Evolutionary conservation across 2,329 filamentous ascomycete species (phyloP).

Genomic region (Trichophyton equinum): DNA sequence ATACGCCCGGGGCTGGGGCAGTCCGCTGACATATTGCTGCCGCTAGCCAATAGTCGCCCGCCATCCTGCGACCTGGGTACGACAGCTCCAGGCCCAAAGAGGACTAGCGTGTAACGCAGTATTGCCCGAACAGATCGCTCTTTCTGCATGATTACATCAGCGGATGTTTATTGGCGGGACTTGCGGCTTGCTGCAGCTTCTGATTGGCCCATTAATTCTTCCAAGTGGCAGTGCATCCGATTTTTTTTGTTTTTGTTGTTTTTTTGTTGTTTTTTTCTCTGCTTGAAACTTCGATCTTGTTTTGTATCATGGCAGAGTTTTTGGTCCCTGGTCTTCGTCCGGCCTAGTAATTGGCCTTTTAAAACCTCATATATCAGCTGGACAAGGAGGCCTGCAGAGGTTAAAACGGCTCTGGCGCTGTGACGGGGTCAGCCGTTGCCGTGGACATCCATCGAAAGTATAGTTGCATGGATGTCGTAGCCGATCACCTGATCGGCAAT

Average conservation of each 20-base stretch:
- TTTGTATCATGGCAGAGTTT: not conserved
- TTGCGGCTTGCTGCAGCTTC: not conserved
- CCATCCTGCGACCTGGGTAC: not conserved
- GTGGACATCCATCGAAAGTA: not conserved
- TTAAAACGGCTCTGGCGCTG: not conserved
- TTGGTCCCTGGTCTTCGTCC: not conserved
- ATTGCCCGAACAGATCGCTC: not conserved
- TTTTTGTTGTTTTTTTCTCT: not conserved
- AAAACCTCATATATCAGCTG: conserved; percentile 3
- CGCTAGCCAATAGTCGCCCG: not conserved
- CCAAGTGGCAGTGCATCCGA: not conserved
- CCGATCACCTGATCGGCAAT: conserved; percentile 1
- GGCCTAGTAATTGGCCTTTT: not conserved
- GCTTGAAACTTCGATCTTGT: not conserved
- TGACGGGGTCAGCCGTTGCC: not conserved
- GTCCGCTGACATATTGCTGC: not conserved
- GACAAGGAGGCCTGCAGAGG: not conserved
- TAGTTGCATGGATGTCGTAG: not conserved
- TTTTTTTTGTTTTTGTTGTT: not conserved
- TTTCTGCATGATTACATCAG: not conserved
- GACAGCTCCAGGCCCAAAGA: not conserved
- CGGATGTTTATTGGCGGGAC: not conserved
- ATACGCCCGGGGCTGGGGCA: not conserved
- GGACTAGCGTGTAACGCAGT: not conserved
- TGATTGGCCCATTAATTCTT: not conserved